Evolutionary conservation across 2,329 filamentous ascomycete species (phyloP), one percentile per base, ranked within the genome.

Genomic region (Neoscytalidium dimidiatum): DNA sequence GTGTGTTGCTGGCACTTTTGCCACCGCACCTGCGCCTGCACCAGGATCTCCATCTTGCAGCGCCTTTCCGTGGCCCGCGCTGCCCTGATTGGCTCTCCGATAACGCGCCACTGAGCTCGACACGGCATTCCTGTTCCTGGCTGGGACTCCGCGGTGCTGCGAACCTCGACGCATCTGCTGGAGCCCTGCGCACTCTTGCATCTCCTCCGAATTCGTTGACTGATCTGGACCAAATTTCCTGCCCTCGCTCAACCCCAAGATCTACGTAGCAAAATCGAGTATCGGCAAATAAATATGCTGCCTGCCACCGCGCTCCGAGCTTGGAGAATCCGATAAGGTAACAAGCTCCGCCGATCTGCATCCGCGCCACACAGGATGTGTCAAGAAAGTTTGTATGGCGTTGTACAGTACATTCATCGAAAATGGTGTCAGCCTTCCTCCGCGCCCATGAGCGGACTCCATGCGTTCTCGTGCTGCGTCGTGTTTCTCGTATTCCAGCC

Each of bases 11-110:
- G 58, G 43, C 43, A 62, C 21, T 14, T 48, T 49, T 51, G 58
- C 58, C 58, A 62, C 58, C 58, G 33, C 43, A 62, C 58, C 44
- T n/a, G 44, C 33, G 49, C 43, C 58, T 62, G 58, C 43, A 31
- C 29, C 44, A 38, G 9, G 43, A 62, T 62, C 58, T 62, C 43
- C 46, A 49, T 62, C 58, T 28, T 38, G 56, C 56, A 60, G 28
- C 28, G 35, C 14, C 56, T 43, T 28, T 33, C 38, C 28, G 26
- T 46, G 41, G 56, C 38, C 56, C 56, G 41, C 56, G 56, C 56
- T 4, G 41, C 28, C n/a, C 56, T 60, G 56, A 60, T 60, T 60
- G 56, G 56, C 56, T 35, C 38, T 44, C 53, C 53, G 53, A 43
- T 58, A 58, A 58, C 53, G 56, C 51, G 51, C 51, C 31, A 35